Evolutionary conservation across 2,329 filamentous ascomycete species (phyloP).

Genomic region (Plectosphaerella cucumerina): DNA sequence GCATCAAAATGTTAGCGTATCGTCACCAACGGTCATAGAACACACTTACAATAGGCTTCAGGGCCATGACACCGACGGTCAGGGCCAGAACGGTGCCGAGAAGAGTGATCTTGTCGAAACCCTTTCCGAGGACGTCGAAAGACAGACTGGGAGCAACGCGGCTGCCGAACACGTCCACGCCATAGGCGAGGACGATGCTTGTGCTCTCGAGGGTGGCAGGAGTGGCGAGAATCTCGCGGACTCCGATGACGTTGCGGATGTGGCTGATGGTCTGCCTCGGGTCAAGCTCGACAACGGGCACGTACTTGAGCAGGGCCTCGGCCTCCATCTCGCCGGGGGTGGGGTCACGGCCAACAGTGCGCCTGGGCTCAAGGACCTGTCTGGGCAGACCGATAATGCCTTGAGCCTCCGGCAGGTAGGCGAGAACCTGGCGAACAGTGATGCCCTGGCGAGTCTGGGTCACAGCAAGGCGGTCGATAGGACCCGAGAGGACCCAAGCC

Average conservation of each 20-base stretch:
- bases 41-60: constrained; percentile 77
- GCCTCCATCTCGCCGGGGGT: constrained; percentile 70
- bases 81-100: constrained; percentile 79
- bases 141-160: constrained; percentile 80
- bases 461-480: constrained; percentile 75
- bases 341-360: constrained; percentile 80
- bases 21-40: constrained; percentile 1
- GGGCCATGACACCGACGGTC: constrained; percentile 67
- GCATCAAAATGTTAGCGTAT: constrained; percentile 24
- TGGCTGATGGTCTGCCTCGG: constrained; percentile 78
- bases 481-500: constrained; percentile 73
- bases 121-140: constrained; percentile 90
- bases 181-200: constrained; percentile 82
- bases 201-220: constrained; percentile 89
- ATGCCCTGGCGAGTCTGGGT: constrained; percentile 92
- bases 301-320: constrained; percentile 77
- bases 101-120: constrained; percentile 87
- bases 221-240: constrained; percentile 67
- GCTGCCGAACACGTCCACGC: constrained; percentile 83
- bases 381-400: constrained; percentile 78
- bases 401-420: constrained; percentile 68
- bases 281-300: constrained; percentile 76
- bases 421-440: constrained; percentile 75
- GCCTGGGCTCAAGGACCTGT: constrained; percentile 74
- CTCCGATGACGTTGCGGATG: constrained; percentile 72